Evolutionary conservation across 1,284 basidiomycete genomes (phyloP).

Genomic region (Cystobasidiaceae sp.): DNA sequence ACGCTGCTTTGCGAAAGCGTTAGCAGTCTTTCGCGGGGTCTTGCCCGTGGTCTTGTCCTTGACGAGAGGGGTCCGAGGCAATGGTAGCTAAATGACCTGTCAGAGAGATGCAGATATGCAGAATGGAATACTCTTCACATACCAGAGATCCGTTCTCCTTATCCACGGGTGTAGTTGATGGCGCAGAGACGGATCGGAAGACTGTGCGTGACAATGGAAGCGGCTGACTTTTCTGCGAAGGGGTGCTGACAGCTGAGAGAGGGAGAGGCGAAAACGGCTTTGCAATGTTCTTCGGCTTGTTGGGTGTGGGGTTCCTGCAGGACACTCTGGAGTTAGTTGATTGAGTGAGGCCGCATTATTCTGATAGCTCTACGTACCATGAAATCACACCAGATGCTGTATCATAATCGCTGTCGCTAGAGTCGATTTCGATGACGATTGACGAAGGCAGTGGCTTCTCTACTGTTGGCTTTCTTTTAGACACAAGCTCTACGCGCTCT

Average conservation of each 20-base stretch:
- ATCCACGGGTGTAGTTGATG: no score
- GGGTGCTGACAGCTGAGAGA: neutral
- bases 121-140: no score
- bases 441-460: neutral
- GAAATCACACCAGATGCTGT: conserved; percentile 9
- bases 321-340: neutral
- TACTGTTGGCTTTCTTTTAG: neutral
- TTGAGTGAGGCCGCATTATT: no score
- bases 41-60: neutral
- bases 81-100: no score
- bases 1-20: neutral
- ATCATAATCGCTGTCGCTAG: conserved; percentile 28
- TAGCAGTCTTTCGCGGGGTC: neutral
- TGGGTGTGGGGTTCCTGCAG: conserved; percentile 12
- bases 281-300: conserved; percentile 10
- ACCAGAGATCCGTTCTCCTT: no score
- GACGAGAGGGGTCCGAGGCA: no score
- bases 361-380: neutral
- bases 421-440: neutral
- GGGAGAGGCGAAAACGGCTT: conserved; percentile 10
- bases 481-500: neutral
- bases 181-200: no score
- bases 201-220: no score
- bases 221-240: no score
- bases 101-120: no score